Percentiles rank a stretch among this genome's conserved stretches.
phyloP scores from a whole-genome alignment of 495 filamentous ascomycete genomes.

The Penicillium ucsense region DNA sequence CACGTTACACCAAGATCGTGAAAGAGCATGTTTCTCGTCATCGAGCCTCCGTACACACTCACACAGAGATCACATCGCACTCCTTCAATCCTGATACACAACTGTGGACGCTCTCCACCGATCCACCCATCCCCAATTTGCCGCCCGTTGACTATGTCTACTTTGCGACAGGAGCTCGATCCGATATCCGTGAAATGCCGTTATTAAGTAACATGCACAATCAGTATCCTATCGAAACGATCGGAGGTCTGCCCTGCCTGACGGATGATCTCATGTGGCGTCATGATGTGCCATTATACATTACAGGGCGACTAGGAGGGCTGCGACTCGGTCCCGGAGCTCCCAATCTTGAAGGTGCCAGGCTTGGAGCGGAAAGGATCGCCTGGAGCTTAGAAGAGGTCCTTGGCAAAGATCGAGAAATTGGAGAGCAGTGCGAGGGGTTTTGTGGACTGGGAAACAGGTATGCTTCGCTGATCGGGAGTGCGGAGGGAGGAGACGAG shows the following conservation, averaged over 20 bases:
- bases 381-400: conserved; percentile 49
- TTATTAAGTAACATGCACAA: conserved; percentile 39
- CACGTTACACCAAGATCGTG: conserved; percentile 45
- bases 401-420: conserved; percentile 17
- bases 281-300: conserved; percentile 49
- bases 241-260: conserved; percentile 48
- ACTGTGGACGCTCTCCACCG: conserved; percentile 42
- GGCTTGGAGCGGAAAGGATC: conserved; percentile 52
- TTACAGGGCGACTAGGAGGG: conserved; percentile 49
- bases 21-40: conserved; percentile 35
- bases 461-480: conserved; percentile 19
- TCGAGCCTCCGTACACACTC: conserved; percentile 37
- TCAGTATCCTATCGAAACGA: conserved; percentile 42
- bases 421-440: conserved; percentile 17
- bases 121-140: conserved; percentile 39
- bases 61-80: conserved; percentile 35
- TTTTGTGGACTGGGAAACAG: conserved; percentile 27
- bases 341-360: conserved; percentile 54
- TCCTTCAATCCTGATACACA: conserved; percentile 23
- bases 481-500: conserved; percentile 1
- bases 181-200: conserved; percentile 41
- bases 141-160: conserved; percentile 54
- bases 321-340: conserved; percentile 51
- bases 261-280: conserved; percentile 56
- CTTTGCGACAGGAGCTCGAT: conserved; percentile 49